A percentile compares a stretch with the other conserved stretches of the same genome.
These are phyloP conservation scores for Ganoderma sp. DNA, from an alignment of 1,284 basidiomycete genomes.

Conservation along the genomic window DNA sequence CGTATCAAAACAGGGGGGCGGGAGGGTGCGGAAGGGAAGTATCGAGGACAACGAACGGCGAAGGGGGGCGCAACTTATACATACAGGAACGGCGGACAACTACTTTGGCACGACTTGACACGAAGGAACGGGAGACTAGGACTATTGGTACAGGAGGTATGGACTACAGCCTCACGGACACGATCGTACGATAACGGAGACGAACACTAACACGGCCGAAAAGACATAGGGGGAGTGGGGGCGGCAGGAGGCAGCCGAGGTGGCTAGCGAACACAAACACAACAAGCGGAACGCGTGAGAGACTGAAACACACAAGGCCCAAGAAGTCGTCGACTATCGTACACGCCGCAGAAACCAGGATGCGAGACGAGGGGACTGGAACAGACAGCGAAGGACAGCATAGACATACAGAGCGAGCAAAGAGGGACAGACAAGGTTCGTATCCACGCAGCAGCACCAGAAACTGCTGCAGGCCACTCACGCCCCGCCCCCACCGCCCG, in stretches of 20 bases:
- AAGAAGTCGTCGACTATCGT: conserved; percentile 20
- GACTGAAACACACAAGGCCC: conserved; percentile 11
- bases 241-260: background rate
- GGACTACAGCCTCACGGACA: conserved; percentile 1
- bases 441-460: background rate
- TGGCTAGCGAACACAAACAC: background rate
- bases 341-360: conserved; percentile 11
- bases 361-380: background rate
- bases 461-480: conserved; percentile 2
- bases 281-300: background rate
- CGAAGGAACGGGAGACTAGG: background rate
- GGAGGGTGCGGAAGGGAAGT: background rate
- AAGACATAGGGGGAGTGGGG: conserved; percentile 5
- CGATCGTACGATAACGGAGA: conserved; percentile 5
- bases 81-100: conserved; percentile 2
- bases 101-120: background rate
- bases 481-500: conserved; percentile 17
- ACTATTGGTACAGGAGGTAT: conserved; percentile 8
- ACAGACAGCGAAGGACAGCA: conserved; percentile 19
- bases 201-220: background rate
- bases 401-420: conserved; percentile 24
- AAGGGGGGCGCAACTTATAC: background rate
- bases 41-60: background rate
- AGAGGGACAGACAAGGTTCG: background rate
- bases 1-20: conserved; percentile 1